Percentiles rank a stretch among this genome's conserved stretches.
phyloP scores from a whole-genome alignment of 192 early-diverging fungal species.

The Phlyctochytrium planicorne region DNA sequence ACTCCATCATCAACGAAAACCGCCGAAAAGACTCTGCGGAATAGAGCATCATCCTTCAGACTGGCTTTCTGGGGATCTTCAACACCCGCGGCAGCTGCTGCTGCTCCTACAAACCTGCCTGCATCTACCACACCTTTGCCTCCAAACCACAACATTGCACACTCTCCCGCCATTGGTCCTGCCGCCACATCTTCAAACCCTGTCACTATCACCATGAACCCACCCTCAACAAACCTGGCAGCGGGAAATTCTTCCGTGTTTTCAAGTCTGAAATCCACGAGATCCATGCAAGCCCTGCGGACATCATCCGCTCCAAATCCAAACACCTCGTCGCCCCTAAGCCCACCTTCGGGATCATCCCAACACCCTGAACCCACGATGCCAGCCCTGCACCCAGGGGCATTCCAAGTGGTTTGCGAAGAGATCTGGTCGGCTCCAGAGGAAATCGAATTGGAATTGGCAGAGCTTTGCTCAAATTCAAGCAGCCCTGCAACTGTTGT shows the following conservation, averaged over 20 bases:
- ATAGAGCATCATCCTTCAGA: neutral
- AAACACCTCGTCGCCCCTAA: too few species aligned
- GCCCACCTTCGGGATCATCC: too few species aligned
- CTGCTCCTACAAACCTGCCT: neutral
- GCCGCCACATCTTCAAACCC: neutral
- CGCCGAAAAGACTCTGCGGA: too few species aligned
- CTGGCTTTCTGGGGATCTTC: neutral
- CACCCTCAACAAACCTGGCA: too few species aligned
- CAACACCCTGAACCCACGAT: too few species aligned
- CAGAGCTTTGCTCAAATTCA: neutral
- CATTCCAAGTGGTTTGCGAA: neutral
- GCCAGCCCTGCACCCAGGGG: neutral
- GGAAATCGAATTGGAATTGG: neutral
- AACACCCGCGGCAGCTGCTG: neutral
- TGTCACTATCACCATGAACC: neutral
- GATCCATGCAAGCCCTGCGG: too few species aligned
- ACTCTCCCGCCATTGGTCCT: neutral
- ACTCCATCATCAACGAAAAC: too few species aligned
- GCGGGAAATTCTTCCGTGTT: too few species aligned
- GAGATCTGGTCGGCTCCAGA: neutral
- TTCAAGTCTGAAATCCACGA: too few species aligned
- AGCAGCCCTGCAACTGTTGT: neutral
- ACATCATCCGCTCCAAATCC: too few species aligned
- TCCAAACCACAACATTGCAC: neutral
- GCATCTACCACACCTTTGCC: neutral